A percentile compares a stretch with the other conserved stretches of the same genome.
These are phyloP conservation scores for Fraxinus greggii DNA, from an alignment of 305 asterid species.

Conservation along the genomic window DNA sequence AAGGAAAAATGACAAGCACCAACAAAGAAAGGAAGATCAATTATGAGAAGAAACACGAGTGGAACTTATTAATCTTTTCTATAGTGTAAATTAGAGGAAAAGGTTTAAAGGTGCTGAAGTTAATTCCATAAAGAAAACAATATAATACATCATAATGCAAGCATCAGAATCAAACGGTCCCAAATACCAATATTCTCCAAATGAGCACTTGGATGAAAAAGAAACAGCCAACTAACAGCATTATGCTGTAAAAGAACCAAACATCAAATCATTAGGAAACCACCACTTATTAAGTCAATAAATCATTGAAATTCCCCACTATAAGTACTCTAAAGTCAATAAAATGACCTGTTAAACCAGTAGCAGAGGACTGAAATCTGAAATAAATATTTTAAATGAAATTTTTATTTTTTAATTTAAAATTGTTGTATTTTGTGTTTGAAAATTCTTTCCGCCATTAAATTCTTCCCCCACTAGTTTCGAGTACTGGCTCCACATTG, in stretches of 20 bases:
- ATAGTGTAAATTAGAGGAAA: slow-evolving; percentile 22
- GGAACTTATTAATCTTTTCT: slow-evolving; percentile 23
- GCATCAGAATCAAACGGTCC: slow-evolving; percentile 49
- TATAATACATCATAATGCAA: slow-evolving; percentile 28
- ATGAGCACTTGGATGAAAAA: slow-evolving; percentile 27
- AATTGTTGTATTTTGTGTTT: neutral
- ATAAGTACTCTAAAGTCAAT: slow-evolving; percentile 26
- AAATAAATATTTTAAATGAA: neutral
- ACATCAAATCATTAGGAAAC: slow-evolving; percentile 38
- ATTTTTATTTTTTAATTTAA: neutral
- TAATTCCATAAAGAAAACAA: slow-evolving; percentile 37
- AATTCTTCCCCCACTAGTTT: neutral
- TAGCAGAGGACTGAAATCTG: neutral
- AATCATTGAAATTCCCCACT: slow-evolving; percentile 26
- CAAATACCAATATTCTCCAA: slow-evolving; percentile 38
- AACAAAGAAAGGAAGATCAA: slow-evolving; percentile 42
- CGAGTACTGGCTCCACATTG: neutral
- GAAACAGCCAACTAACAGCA: slow-evolving; percentile 28
- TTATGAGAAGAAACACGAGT: slow-evolving; percentile 48
- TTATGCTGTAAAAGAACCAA: slow-evolving; percentile 35
- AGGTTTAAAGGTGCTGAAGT: slow-evolving; percentile 30
- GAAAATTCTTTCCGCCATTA: neutral
- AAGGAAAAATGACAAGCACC: slow-evolving; percentile 33
- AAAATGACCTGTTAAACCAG: slow-evolving; percentile 4
- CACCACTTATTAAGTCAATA: slow-evolving; percentile 29